Base-by-base conservation (phyloP, 306 rosid genomes). In the Pueraria montana region DNA sequence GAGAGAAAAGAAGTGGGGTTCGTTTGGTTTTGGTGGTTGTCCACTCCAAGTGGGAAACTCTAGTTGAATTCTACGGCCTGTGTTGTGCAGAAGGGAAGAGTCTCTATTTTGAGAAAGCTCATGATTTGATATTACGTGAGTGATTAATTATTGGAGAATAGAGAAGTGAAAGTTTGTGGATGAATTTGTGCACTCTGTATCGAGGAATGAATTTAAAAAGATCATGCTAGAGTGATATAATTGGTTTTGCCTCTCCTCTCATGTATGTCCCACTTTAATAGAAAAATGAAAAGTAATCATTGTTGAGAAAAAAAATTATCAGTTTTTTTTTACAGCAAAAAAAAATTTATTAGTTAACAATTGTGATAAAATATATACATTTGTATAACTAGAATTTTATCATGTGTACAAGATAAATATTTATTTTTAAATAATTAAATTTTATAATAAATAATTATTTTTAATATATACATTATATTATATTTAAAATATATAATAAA, bases 1-100 rank as follows among this genome's bases (percentile, higher is more conserved):
- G 30, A 77, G 82, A 46, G 80, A 34, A 30, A 59, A 56, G 61
- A 17, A 85, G 66, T 32, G n/a, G 63, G 72, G 56, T 66, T 78
- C 50, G 48, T 78, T 78, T 78, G 4, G 80, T 83, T 85, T 79
- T 82, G 82, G 86, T 86, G 90, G 92, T 71, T 76, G 38, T 77
- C 86, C 88, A 76, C 83, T 65, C 74, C 81, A 86, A 84, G 46
- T 72, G n/a, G 91, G 89, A 64, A 81, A 26, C 14, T 48, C 24
- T 23, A 72, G 70, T 34, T 70, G 36, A 76, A 77, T 73, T 84
- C 74, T 78, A 67, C 0, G 88, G 91, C 70, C 65, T 40, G 18
- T 50, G 83, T 72, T 80, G 50, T 36, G 50, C 5, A 24, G 17
- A 67, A 14, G 73, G 66, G n/a, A 46, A 36, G 73, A 38, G n/a